Conservation (phyloP, 1,284 basidiomycete genomes). For the Moniliophthora roreri region DNA sequence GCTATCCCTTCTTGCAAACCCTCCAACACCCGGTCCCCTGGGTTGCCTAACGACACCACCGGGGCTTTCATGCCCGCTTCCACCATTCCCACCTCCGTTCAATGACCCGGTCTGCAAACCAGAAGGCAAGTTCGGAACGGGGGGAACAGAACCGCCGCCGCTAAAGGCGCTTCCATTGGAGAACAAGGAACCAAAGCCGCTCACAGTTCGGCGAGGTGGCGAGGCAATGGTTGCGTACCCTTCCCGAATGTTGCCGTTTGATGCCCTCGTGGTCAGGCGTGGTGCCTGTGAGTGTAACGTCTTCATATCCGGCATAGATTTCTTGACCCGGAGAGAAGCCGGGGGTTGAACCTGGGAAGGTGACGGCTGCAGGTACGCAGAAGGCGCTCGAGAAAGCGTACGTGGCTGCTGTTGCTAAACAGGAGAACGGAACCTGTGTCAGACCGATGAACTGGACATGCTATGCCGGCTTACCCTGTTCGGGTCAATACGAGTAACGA, state of each 20-base stretch:
- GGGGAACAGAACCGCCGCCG: conserved; percentile 51
- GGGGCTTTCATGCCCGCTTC: conserved; percentile 43
- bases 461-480: conserved; percentile 54
- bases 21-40: conserved; percentile 71
- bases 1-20: conserved; percentile 68
- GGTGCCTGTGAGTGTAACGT: conserved; percentile 79
- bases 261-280: conserved; percentile 79
- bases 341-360: conserved; percentile 44
- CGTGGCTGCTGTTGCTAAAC: conserved; percentile 36
- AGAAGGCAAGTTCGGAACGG: conserved; percentile 74
- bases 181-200: conserved; percentile 69
- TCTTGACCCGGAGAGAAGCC: conserved; percentile 80
- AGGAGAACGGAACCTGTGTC: too few relatives aligned
- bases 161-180: conserved; percentile 46
- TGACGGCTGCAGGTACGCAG: conserved; percentile 63
- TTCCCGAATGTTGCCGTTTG: conserved; percentile 89
- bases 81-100: conserved; percentile 31
- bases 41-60: conserved; percentile 75
- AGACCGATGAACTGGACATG: conserved; percentile 8
- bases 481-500: conserved; percentile 86
- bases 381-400: conserved; percentile 75
- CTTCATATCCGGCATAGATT: conserved; percentile 95
- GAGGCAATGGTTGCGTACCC: conserved; percentile 88
- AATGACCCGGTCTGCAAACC: conserved; percentile 37
- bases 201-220: conserved; percentile 71